Evolutionary conservation across 1,139 yeast genomes (phyloP), one percentile per base, ranked within the genome.

Genomic region (Diutina catenulata): DNA sequence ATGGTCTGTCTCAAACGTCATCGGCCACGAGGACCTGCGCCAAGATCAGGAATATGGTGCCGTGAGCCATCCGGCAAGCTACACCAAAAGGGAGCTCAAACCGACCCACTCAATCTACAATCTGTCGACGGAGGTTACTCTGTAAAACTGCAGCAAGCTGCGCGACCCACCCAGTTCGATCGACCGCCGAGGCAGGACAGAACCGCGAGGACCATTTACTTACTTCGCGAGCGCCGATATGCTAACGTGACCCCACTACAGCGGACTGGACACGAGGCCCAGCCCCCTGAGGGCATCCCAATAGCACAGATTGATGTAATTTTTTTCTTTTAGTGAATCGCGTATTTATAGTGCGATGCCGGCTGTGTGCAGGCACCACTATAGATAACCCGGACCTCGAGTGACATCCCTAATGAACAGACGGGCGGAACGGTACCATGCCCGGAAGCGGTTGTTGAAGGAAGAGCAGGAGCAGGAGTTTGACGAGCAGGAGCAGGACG

Each of bases 31-130:
- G 76, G 63, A 13, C 82, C 78, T 80, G 68, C 87, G 84, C 78
- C 80, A 82, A 72, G 91, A 78, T 68, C 79, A 80, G 93, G 93
- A 81, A 81, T 81, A 81, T 81, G 84, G 81, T 74, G 88, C 86
- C 67, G 57, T 71, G 63, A 51, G 53, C 53, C 55, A 51, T 46
- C 41, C 40, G 66, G 57, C 78, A 79, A 76, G 74, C 81, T 64
- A 66, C 68, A 44, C 42, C 18, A 11, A 31, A 35, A 43, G 41
- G 41, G 83, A 79, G 72, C 76, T 80, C 87, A 76, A 80, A 74
- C 70, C 76, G 54, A 55, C 59, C 63, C 62, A 76, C 70, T 71
- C 56, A 52, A 57, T 80, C 62, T 72, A 60, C 78, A 76, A 76
- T 76, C 80, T 74, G 86, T 80, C 86, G 81, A 73, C 84, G 82